phyloP scores from a whole-genome alignment of 352 stramenopile species.

The Pythium graminicola region DNA sequence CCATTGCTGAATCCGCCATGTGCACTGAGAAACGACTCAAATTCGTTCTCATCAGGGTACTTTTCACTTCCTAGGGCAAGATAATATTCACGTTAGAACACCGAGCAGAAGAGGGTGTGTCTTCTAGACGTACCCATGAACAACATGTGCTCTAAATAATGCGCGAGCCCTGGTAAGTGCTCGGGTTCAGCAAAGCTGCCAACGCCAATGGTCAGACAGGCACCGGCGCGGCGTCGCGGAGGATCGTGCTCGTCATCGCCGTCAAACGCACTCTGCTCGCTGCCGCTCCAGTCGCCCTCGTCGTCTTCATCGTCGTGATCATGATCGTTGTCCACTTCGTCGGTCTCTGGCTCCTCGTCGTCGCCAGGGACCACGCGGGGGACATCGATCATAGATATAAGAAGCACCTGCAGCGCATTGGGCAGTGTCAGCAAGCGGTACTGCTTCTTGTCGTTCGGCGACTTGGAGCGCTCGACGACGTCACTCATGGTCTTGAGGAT shows the following conservation, averaged over 20 bases:
- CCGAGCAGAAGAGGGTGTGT: background rate
- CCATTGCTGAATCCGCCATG: conserved; percentile 77
- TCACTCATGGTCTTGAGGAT: conserved; percentile 22
- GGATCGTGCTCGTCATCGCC: conserved; percentile 25
- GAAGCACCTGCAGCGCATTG: conserved; percentile 37
- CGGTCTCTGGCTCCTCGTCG: conserved; percentile 18
- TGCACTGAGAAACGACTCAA: conserved; percentile 58
- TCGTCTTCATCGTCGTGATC: conserved; percentile 19
- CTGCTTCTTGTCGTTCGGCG: conserved; percentile 41
- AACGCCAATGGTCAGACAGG: conserved; percentile 31
- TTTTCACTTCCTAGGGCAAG: conserved; percentile 34
- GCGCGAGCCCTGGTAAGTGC: conserved; percentile 62
- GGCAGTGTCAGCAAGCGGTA: conserved; percentile 44
- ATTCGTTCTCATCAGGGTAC: conserved; percentile 84
- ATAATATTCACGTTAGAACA: background rate
- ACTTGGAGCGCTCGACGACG: conserved; percentile 29
- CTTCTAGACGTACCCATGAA: conserved; percentile 84
- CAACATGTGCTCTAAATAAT: conserved; percentile 96
- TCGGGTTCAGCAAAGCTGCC: conserved; percentile 31
- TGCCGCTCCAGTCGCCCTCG: conserved; percentile 17
- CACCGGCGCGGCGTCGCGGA: conserved; percentile 12
- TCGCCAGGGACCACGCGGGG: conserved; percentile 4
- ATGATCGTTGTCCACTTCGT: conserved; percentile 20
- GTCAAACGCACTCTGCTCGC: conserved; percentile 31
- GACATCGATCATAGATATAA: conserved; percentile 22